Conservation (phyloP, 768 basidiomycete genomes). For the Trametes sanguinea region DNA sequence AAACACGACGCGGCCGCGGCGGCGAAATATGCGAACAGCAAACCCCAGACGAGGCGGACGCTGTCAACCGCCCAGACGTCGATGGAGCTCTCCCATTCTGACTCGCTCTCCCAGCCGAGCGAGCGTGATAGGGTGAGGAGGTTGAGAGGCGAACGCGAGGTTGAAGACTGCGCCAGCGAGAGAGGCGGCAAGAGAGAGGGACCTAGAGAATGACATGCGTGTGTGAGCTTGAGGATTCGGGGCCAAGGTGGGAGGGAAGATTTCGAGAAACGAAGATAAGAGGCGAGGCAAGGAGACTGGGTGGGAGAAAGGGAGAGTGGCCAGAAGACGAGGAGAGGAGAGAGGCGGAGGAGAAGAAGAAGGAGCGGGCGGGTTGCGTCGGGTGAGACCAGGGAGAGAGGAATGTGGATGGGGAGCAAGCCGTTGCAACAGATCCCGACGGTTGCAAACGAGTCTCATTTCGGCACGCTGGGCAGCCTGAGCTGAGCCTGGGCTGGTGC, state of each 20-base stretch:
- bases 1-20: constrained; percentile 63
- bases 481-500: no score
- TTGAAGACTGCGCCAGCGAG: constrained; percentile 44
- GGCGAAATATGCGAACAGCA: constrained; percentile 67
- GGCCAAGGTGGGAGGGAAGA: background rate
- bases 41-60: constrained; percentile 55
- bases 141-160: constrained; percentile 40
- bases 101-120: constrained; percentile 48
- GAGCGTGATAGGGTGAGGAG: constrained; percentile 47
- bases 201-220: constrained; percentile 34
- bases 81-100: constrained; percentile 49
- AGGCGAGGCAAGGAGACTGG: background rate
- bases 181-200: constrained; percentile 40
- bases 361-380: constrained; percentile 6
- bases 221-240: constrained; percentile 11
- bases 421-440: background rate
- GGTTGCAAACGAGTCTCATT: background rate
- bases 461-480: no score
- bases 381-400: background rate
- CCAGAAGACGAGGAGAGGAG: background rate
- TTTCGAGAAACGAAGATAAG: background rate
- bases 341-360: background rate
- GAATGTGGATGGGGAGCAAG: background rate
- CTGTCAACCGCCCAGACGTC: constrained; percentile 44
- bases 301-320: background rate